These are phyloP conservation scores for Hanseniaspora thailandica DNA, from an alignment of 805 yeast species.

Conservation along the genomic window DNA sequence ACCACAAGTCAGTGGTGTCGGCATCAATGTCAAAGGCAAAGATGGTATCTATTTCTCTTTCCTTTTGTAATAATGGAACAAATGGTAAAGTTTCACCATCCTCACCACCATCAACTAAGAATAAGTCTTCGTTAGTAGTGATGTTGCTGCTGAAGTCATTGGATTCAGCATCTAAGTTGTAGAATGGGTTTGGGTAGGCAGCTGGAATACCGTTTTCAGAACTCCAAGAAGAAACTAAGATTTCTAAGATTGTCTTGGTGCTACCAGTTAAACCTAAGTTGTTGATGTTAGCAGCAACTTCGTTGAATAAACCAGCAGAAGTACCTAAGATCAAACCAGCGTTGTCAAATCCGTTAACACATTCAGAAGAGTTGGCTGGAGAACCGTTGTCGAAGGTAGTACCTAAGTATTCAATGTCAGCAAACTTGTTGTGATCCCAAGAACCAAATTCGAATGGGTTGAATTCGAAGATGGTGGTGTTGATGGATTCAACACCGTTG, in stretches of 20 bases:
- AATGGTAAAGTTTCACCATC: conserved; percentile 56
- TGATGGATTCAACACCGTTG: conserved; percentile 49
- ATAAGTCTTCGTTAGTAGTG: conserved; percentile 34
- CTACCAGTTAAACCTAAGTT: conserved; percentile 29
- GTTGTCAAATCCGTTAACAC: conserved; percentile 65
- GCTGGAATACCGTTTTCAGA: conserved; percentile 55
- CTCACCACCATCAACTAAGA: conserved; percentile 64
- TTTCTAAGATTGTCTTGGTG: conserved; percentile 36
- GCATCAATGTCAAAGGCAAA: conserved; percentile 60
- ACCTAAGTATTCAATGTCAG: conserved; percentile 60
- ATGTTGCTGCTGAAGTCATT: conserved; percentile 29
- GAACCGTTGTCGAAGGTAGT: conserved; percentile 50
- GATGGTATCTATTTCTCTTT: conserved; percentile 50
- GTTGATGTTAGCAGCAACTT: conserved; percentile 29
- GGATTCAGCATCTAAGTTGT: conserved; percentile 28
- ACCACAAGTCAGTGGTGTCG: conserved; percentile 54
- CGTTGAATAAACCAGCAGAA: conserved; percentile 68
- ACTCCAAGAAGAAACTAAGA: conserved; percentile 39
- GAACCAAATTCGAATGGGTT: conserved; percentile 71
- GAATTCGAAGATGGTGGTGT: conserved; percentile 59
- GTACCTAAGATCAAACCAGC: conserved; percentile 75
- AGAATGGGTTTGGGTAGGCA: conserved; percentile 66
- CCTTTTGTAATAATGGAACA: conserved; percentile 47
- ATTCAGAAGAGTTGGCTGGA: conserved; percentile 37
- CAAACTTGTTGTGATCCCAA: conserved; percentile 72